Conservation (phyloP, 768 basidiomycete species). For the Leccinum obscurum region DNA sequence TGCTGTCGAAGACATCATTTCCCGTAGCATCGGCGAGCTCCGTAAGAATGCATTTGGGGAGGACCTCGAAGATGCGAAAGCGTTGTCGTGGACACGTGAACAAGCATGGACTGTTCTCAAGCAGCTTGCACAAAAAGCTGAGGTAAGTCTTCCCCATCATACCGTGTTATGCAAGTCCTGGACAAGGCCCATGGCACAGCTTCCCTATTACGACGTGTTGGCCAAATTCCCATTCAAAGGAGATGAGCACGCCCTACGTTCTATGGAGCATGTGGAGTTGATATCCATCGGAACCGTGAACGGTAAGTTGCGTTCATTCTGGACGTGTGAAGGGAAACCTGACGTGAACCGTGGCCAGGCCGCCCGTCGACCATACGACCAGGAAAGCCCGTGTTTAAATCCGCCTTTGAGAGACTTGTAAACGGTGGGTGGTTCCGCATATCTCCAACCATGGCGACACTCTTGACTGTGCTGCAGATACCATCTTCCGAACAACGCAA, state of each 20-base stretch:
- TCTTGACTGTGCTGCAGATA: slow-evolving; percentile 45
- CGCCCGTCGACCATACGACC: slow-evolving; percentile 83
- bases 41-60: slow-evolving; percentile 93
- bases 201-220: slow-evolving; percentile 80
- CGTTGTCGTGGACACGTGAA: slow-evolving; percentile 77
- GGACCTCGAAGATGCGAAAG: slow-evolving; percentile 85
- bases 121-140: slow-evolving; percentile 60
- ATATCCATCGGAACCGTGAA: slow-evolving; percentile 78
- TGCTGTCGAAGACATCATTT: slow-evolving; percentile 89
- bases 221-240: slow-evolving; percentile 89
- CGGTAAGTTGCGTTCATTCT: slow-evolving; percentile 41
- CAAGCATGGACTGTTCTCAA: slow-evolving; percentile 88
- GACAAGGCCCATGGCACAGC: slow-evolving; percentile 37
- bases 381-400: slow-evolving; percentile 87
- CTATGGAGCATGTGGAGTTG: slow-evolving; percentile 87
- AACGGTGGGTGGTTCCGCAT: slow-evolving; percentile 49
- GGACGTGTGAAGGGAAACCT: not conserved
- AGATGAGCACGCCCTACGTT: slow-evolving; percentile 76
- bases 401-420: slow-evolving; percentile 80
- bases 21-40: slow-evolving; percentile 75
- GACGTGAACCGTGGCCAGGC: slow-evolving; percentile 43
- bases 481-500: slow-evolving; percentile 76
- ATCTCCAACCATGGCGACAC: not conserved
- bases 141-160: slow-evolving; percentile 44
- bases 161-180: slow-evolving; percentile 23